Conservation (phyloP, 1,284 basidiomycete genomes). For the Earliella scabrosa region DNA sequence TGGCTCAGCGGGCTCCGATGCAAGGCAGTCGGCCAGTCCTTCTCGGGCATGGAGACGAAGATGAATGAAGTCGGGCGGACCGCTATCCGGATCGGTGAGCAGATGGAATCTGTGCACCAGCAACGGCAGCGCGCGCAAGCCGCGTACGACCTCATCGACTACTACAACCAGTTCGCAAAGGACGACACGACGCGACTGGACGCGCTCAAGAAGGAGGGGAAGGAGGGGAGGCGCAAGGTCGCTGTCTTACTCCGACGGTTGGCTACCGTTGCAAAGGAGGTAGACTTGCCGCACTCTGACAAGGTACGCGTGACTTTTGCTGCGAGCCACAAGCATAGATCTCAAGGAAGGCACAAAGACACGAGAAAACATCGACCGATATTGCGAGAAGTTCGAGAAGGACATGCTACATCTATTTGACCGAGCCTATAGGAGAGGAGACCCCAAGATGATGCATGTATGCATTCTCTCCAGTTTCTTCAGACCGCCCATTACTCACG, state of each 20-base stretch:
- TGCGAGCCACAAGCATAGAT: too few relatives aligned
- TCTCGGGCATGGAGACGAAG: conserved; percentile 82
- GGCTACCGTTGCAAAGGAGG: conserved; percentile 89
- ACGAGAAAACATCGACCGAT: conserved; percentile 89
- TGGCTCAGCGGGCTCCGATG: not conserved
- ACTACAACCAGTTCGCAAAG: conserved; percentile 91
- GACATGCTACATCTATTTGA: conserved; percentile 98
- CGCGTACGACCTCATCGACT: conserved; percentile 93
- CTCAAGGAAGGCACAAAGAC: conserved; percentile 48
- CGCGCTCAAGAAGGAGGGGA: conserved; percentile 83
- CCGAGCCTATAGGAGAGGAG: conserved; percentile 91
- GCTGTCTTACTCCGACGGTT: conserved; percentile 91
- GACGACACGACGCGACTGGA: conserved; percentile 85
- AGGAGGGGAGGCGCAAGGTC: conserved; percentile 86
- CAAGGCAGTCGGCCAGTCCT: conserved; percentile 83
- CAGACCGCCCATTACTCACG: not conserved
- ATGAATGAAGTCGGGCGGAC: conserved; percentile 96
- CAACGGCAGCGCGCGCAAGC: conserved; percentile 93
- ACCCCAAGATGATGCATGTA: conserved; percentile 99
- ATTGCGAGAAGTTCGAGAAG: conserved; percentile 98
- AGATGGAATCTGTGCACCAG: conserved; percentile 93
- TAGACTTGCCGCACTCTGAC: conserved; percentile 82
- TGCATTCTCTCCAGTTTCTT: not conserved
- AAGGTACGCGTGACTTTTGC: conserved; percentile 53
- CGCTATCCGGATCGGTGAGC: conserved; percentile 95